Conservation (phyloP, 2,329 filamentous ascomycete species). For the Scorias spongiosa region DNA sequence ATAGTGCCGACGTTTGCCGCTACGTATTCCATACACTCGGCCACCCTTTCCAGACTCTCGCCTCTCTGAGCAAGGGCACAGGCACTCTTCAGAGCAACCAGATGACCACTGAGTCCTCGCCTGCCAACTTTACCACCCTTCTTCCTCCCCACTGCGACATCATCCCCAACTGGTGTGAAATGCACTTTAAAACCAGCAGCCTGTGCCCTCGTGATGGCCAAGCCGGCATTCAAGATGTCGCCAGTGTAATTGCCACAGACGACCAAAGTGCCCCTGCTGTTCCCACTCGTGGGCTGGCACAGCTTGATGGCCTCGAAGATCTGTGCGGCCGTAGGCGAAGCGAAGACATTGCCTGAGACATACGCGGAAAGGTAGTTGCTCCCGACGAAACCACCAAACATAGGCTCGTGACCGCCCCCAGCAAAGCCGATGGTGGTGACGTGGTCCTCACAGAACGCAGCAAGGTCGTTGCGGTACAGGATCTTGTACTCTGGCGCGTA, state of each 20-base stretch:
- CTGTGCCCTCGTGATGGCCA: slow-evolving; percentile 43
- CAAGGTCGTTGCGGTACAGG: slow-evolving; percentile 20
- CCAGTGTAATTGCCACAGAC: slow-evolving; percentile 52
- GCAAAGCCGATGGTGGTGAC: slow-evolving; percentile 23
- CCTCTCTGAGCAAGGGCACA: slow-evolving; percentile 34
- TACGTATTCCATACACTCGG: slow-evolving; percentile 23
- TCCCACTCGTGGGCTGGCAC: slow-evolving; percentile 34
- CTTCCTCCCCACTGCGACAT: slow-evolving; percentile 47
- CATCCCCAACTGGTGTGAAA: slow-evolving; percentile 48
- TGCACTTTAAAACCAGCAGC: slow-evolving; percentile 39
- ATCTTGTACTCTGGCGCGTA: slow-evolving; percentile 22
- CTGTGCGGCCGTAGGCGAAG: slow-evolving; percentile 47
- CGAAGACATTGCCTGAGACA: slow-evolving; percentile 48
- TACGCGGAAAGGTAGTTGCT: slow-evolving; percentile 45
- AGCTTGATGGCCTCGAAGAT: slow-evolving; percentile 42
- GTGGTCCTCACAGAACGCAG: slow-evolving; percentile 15
- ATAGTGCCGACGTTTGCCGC: slow-evolving; percentile 22
- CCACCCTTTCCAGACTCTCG: slow-evolving; percentile 18
- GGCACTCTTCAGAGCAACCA: slow-evolving; percentile 45
- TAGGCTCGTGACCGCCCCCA: slow-evolving; percentile 36
- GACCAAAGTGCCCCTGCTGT: slow-evolving; percentile 36
- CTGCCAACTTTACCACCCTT: slow-evolving; percentile 43
- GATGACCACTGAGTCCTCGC: slow-evolving; percentile 46
- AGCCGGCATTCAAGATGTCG: slow-evolving; percentile 46
- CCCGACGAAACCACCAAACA: slow-evolving; percentile 50